Evolutionary conservation across 1,284 basidiomycete genomes (phyloP).

Genomic region (Apiotrichum montevideense): DNA sequence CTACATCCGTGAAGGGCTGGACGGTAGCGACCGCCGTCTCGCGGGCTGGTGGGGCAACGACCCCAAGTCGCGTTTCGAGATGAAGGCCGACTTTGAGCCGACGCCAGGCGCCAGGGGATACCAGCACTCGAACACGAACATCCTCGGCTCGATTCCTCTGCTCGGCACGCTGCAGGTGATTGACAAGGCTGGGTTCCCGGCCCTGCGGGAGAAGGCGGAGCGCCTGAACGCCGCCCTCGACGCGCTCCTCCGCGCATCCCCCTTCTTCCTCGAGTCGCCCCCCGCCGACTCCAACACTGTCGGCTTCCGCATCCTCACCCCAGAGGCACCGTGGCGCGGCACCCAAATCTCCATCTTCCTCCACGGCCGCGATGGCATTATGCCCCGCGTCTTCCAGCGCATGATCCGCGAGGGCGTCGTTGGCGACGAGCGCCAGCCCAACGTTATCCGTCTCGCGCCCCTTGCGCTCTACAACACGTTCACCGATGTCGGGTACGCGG

Average conservation of each 20-base stretch:
- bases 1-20: constrained; percentile 40
- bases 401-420: constrained; percentile 68
- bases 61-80: constrained; percentile 76
- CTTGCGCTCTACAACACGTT: constrained; percentile 76
- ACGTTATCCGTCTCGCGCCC: constrained; percentile 82
- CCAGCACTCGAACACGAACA: constrained; percentile 88
- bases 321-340: constrained; percentile 62
- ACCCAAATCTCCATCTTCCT: constrained; percentile 80
- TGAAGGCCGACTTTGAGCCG: constrained; percentile 76
- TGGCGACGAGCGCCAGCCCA: constrained; percentile 81
- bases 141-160: constrained; percentile 70
- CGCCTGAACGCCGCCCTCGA: constrained; percentile 68
- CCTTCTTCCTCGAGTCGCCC: constrained; percentile 51
- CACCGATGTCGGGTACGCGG: constrained; percentile 67
- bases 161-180: constrained; percentile 77
- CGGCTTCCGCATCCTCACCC: constrained; percentile 84
- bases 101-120: constrained; percentile 87
- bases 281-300: constrained; percentile 8
- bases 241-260: constrained; percentile 56
- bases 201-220: constrained; percentile 63
- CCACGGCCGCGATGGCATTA: constrained; percentile 54
- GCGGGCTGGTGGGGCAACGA: constrained; percentile 99
- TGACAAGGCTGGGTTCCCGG: constrained; percentile 64
- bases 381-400: constrained; percentile 62
- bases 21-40: constrained; percentile 54